Percentiles rank a stretch among this genome's conserved stretches.
Evolutionary conservation across 306 rosid genomes (phyloP).

Genomic region (Cicer arietinum): DNA sequence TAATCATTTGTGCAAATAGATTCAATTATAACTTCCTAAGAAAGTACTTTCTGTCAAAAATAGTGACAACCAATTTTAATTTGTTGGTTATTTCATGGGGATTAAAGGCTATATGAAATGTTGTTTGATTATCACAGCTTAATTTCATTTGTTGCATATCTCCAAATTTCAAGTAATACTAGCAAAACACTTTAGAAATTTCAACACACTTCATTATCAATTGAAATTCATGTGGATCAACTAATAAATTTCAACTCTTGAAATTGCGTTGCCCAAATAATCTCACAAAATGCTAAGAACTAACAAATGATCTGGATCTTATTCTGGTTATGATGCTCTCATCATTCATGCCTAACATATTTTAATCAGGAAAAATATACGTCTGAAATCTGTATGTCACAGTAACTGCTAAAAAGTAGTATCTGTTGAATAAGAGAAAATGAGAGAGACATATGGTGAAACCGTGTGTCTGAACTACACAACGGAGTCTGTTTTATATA

Average conservation of each 20-base stretch:
- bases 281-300: neutral
- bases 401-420: neutral
- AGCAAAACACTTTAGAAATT: neutral
- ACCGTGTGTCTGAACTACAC: too few species aligned
- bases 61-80: neutral
- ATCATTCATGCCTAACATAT: neutral
- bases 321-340: neutral
- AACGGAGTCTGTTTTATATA: too few species aligned
- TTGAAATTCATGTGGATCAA: neutral
- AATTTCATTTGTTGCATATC: conserved; percentile 6
- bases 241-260: neutral
- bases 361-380: conserved; percentile 6
- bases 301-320: neutral
- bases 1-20: too few species aligned
- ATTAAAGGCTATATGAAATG: neutral
- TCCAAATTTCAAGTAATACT: neutral
- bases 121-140: neutral
- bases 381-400: neutral
- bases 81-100: neutral
- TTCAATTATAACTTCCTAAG: too few species aligned
- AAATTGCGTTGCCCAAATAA: neutral
- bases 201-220: neutral
- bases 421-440: too few species aligned
- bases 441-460: too few species aligned
- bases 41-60: neutral